Percentiles rank a stretch among this genome's conserved stretches.
These are phyloP conservation scores for Amaranthus palmeri DNA, from an alignment of 148 eudicot species.

Conservation along the genomic window DNA sequence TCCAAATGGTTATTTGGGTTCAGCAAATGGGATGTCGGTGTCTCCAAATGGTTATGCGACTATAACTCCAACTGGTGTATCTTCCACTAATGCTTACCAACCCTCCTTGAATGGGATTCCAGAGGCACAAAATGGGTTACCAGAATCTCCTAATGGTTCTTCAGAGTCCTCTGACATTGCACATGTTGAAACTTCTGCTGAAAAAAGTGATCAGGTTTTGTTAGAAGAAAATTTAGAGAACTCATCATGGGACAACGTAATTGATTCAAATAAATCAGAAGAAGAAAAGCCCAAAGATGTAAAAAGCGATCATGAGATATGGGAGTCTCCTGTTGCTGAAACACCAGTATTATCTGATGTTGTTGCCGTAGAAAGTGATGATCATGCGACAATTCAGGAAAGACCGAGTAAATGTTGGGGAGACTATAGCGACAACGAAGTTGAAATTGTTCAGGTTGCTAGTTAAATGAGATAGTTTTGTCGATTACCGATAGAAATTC, in stretches of 20 bases:
- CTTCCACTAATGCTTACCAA: slow-evolving; percentile 32
- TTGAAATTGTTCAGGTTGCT: slow-evolving; percentile 38
- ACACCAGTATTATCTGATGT: slow-evolving; percentile 12
- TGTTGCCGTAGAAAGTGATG: slow-evolving; percentile 23
- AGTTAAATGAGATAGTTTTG: slow-evolving; percentile 31
- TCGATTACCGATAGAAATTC: neutral
- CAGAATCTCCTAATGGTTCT: slow-evolving; percentile 33
- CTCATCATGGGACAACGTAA: slow-evolving; percentile 13
- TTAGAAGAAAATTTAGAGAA: slow-evolving; percentile 21
- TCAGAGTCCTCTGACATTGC: slow-evolving; percentile 32
- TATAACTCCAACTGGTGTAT: slow-evolving; percentile 30
- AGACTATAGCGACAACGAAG: slow-evolving; percentile 77
- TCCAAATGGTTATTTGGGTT: slow-evolving; percentile 35
- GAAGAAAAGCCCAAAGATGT: slow-evolving; percentile 20
- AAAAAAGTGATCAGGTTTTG: slow-evolving; percentile 19
- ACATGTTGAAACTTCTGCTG: slow-evolving; percentile 33
- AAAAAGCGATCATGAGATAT: slow-evolving; percentile 20
- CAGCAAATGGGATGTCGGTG: slow-evolving; percentile 28
- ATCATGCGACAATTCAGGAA: slow-evolving; percentile 29
- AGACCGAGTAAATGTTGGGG: slow-evolving; percentile 62
- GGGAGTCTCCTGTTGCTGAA: slow-evolving; percentile 25
- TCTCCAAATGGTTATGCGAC: slow-evolving; percentile 41
- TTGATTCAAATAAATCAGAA: slow-evolving; percentile 20
- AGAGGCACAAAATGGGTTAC: slow-evolving; percentile 30
- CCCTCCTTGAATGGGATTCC: slow-evolving; percentile 30